phyloP scores from a whole-genome alignment of 2,329 filamentous ascomycete genomes.

The Talaromyces sp. region DNA sequence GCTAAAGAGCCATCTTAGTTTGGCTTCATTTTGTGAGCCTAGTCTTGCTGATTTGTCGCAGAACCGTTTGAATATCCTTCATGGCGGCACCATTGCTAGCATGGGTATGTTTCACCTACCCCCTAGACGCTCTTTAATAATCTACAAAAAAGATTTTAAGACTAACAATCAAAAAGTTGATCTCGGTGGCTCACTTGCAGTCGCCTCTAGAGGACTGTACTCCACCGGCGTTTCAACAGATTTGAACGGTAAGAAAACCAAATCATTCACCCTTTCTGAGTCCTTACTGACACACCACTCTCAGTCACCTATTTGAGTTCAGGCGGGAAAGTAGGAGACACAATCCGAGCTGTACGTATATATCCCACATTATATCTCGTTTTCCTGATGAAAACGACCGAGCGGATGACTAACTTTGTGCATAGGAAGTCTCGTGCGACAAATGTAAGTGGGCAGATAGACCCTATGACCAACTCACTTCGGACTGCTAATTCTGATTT shows the following conservation, averaged over 20 bases:
- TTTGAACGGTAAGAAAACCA: constrained; percentile 45
- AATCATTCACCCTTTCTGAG: background rate
- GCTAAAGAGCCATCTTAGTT: background rate
- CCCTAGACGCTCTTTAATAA: background rate
- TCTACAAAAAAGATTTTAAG: background rate
- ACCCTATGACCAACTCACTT: no score
- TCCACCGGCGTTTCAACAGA: constrained; percentile 63
- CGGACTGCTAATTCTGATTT: background rate
- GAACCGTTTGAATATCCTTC: constrained; percentile 61
- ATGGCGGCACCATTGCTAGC: constrained; percentile 62
- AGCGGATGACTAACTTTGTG: background rate
- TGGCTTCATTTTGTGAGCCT: background rate
- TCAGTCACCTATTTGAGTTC: constrained; percentile 58
- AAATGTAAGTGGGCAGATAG: constrained; percentile 47
- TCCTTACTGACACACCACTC: background rate
- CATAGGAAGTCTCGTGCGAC: constrained; percentile 55
- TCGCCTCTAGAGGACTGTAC: constrained; percentile 59
- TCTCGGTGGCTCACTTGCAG: constrained; percentile 59
- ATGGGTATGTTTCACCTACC: constrained; percentile 36
- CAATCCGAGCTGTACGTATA: constrained; percentile 45
- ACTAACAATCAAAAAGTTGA: constrained; percentile 44
- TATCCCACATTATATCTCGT: background rate
- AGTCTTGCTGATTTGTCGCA: constrained; percentile 22
- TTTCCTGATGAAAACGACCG: no score
- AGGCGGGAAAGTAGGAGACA: constrained; percentile 58